A percentile compares a stretch with the other conserved stretches of the same genome.
Evolutionary conservation across 2,329 filamentous ascomycete species (phyloP).

Genomic region (Saccharata proteae): DNA sequence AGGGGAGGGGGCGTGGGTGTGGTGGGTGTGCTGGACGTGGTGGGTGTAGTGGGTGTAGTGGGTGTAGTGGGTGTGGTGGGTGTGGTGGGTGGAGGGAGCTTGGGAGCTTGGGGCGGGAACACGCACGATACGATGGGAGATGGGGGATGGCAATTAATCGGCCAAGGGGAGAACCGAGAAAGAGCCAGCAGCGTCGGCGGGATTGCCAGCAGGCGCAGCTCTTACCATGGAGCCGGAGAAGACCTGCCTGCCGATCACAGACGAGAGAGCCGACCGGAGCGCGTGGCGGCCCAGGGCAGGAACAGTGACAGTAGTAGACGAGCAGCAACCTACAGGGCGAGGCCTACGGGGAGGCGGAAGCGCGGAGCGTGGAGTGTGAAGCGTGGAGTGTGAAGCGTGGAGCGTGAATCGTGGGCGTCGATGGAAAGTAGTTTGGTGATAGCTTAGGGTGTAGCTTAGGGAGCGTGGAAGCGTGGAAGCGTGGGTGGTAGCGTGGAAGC

Average conservation of each 20-base stretch:
- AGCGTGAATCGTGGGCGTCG: too few species aligned
- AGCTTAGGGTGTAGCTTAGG: too few species aligned
- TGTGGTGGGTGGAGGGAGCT: not conserved
- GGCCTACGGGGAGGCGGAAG: slow-evolving; percentile 5
- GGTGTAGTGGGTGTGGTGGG: not conserved
- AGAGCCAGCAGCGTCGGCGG: slow-evolving; percentile 8
- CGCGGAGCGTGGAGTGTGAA: slow-evolving; percentile 3
- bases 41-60: slow-evolving; percentile 7
- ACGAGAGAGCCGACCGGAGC: not conserved
- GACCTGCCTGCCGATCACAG: slow-evolving; percentile 2
- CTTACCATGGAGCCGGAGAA: slow-evolving; percentile 10
- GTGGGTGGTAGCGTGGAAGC: too few species aligned
- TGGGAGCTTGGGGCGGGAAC: too few species aligned
- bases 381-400: slow-evolving; percentile 1
- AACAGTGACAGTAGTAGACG: not conserved
- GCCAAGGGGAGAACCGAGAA: slow-evolving; percentile 8
- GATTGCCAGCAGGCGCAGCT: slow-evolving; percentile 7
- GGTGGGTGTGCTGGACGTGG: slow-evolving; percentile 5
- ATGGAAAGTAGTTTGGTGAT: too few species aligned
- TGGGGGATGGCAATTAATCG: too few species aligned
- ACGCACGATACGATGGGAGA: too few species aligned
- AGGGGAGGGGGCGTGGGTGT: slow-evolving; percentile 4
- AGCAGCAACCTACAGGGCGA: slow-evolving; percentile 4
- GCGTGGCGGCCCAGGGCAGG: not conserved
- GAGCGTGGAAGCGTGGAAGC: too few species aligned